Base-by-base conservation (phyloP, 176 grass and related monocot genomes). In the Oropetium thomaeum region DNA sequence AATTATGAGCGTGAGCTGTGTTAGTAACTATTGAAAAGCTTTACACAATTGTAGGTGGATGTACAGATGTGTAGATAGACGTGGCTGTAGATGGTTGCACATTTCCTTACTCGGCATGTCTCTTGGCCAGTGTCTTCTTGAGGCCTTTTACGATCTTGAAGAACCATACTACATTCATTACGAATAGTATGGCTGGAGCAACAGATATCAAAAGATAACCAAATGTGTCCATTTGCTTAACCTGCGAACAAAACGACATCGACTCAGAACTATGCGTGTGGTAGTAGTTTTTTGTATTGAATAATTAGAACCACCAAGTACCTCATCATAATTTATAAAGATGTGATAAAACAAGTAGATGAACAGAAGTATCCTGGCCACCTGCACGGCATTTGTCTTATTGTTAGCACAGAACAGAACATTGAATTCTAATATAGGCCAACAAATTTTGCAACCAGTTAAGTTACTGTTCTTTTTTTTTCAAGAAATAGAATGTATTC, bases 111-210 rank as follows among this genome's bases (percentile, higher is more conserved):
- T 86, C 88, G 87, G 22, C 42, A 74, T 94, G 91, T 79, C 85
- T 84, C 79, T 97, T 97, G 51, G 86, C 75, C 75, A 97, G 66
- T 58, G 86, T 97, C 71, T 97, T 93, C 83, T 80, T 91, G 67
- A 97, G 81, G 14, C 91, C 95, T 81, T 42, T 91, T 48, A 97
- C 67, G 72, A 97, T 97, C 91, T 97, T 97, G 63, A 53, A 92
- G 82, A 97, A 97, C 95, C 95, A 97, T 44, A 94, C 65, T 69
- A 87, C 17, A 70, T 97, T 97, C 95, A 97, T 97, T 39, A 79
- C 12, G 32, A 86, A 98, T 29, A 98, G 65, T 70, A 87, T 60
- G 52, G 37, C 53, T 17, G 95, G 95, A 5, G 79, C 86, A 22
- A 84, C 43, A 79, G 77, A 85, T 71, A 85, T 42, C 51, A 98